These are phyloP conservation scores for Solanum ahanhuiri DNA, from an alignment of 257 asterid species.

Conservation along the genomic window DNA sequence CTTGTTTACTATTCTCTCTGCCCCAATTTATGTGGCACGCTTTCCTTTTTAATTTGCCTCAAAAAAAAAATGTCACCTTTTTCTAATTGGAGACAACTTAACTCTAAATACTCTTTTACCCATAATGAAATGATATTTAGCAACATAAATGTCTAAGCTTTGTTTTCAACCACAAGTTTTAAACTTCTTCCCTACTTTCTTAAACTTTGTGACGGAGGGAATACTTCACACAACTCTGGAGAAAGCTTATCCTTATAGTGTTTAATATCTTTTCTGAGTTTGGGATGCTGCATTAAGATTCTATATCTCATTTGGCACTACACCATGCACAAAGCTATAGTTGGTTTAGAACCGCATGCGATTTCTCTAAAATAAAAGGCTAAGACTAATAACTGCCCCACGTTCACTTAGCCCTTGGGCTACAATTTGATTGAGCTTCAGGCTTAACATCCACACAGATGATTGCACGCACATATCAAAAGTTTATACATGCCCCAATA, in stretches of 20 bases:
- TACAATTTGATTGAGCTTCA: not conserved
- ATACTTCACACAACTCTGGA: not conserved
- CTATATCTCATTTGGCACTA: not conserved
- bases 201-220: not conserved
- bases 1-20: not conserved
- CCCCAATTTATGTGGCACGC: not conserved
- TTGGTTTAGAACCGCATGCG: not conserved
- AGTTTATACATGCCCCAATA: not conserved
- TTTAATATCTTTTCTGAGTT: not conserved
- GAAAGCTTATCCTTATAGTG: not conserved
- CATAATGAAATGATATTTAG: not conserved
- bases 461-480: not conserved
- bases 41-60: not conserved
- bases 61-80: not conserved
- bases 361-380: not conserved
- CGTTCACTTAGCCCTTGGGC: not conserved
- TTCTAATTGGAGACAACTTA: not conserved
- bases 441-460: not conserved
- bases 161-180: not conserved
- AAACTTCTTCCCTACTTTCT: not conserved
- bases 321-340: not conserved
- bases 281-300: not conserved
- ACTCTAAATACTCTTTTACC: not conserved
- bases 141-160: not conserved
- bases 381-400: not conserved